These are phyloP conservation scores for Codiaeum variegatum DNA, from an alignment of 441 rosid genomes.

Conservation along the genomic window DNA sequence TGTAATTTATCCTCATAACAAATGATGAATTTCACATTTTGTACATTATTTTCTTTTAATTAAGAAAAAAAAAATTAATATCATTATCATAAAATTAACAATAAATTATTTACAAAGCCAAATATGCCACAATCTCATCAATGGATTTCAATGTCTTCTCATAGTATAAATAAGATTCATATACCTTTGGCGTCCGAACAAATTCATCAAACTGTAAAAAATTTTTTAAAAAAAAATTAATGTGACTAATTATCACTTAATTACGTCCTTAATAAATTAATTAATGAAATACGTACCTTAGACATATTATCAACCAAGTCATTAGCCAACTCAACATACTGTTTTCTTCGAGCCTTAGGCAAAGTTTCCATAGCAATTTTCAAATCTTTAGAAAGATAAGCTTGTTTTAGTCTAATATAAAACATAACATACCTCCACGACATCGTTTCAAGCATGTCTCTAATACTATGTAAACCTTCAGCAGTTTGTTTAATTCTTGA, in stretches of 20 bases:
- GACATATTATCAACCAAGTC: too few species aligned
- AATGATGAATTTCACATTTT: not conserved
- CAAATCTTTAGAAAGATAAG: constrained; percentile 80
- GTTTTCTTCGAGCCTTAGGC: constrained; percentile 51
- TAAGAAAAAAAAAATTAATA: too few species aligned
- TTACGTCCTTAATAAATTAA: not conserved
- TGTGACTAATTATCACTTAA: too few species aligned
- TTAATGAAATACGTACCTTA: constrained; percentile 40
- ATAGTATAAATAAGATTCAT: constrained; percentile 78
- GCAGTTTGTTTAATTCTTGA: constrained; percentile 87
- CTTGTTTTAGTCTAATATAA: constrained; percentile 64
- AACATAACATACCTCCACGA: constrained; percentile 92
- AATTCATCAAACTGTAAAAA: constrained; percentile 55
- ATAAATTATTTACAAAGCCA: constrained; percentile 22
- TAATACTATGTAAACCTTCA: constrained; percentile 65
- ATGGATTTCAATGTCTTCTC: constrained; percentile 82
- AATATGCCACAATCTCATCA: constrained; percentile 57
- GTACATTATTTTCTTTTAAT: too few species aligned
- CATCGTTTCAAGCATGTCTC: constrained; percentile 90
- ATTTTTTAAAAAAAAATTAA: too few species aligned
- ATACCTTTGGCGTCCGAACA: constrained; percentile 76
- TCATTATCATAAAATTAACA: too few species aligned
- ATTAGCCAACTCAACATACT: constrained; percentile 62
- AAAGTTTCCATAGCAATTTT: constrained; percentile 57
- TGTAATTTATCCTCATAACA: too few species aligned